Evolutionary conservation across 2,329 filamentous ascomycete species (phyloP).

Genomic region (Hymenoscyphus infarciens): DNA sequence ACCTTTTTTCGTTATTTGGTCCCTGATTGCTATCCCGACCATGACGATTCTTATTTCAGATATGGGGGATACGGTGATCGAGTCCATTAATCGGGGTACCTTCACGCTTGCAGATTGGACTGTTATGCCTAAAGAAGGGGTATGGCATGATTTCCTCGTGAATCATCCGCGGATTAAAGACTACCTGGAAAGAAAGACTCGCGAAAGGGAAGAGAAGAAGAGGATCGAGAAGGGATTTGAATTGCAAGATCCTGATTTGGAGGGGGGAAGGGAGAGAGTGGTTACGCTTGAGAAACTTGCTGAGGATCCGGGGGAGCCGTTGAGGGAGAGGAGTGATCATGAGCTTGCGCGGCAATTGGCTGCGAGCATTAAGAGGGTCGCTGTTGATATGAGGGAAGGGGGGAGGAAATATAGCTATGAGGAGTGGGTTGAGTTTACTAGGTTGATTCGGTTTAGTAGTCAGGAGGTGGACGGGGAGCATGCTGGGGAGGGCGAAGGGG

Average conservation of each 20-base stretch:
- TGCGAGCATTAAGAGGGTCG: conserved; percentile 51
- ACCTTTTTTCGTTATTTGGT: conserved; percentile 70
- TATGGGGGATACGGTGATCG: conserved; percentile 62
- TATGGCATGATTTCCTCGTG: conserved; percentile 49
- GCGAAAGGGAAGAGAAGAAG: conserved; percentile 40
- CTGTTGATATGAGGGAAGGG: conserved; percentile 48
- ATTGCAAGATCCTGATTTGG: conserved; percentile 35
- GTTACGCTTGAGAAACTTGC: conserved; percentile 41
- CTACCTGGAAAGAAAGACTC: conserved; percentile 39
- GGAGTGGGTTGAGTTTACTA: conserved; percentile 65
- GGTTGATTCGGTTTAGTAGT: conserved; percentile 55
- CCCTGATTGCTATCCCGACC: conserved; percentile 62
- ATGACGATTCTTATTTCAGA: conserved; percentile 66
- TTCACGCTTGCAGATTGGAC: conserved; percentile 61
- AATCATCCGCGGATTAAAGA: conserved; percentile 42
- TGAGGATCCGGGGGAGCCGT: conserved; percentile 27
- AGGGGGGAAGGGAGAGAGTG: conserved; percentile 13
- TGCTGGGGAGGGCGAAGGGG: conserved; percentile 48
- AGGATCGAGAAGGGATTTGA: conserved; percentile 38
- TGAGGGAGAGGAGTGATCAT: conserved; percentile 38
- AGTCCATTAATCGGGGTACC: conserved; percentile 59
- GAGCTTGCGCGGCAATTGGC: conserved; percentile 55
- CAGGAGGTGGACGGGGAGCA: conserved; percentile 42
- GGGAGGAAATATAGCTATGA: conserved; percentile 60
- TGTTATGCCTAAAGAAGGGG: conserved; percentile 58